Evolutionary conservation across 768 basidiomycete species (phyloP).

Genomic region (Tylopilus balloui): DNA sequence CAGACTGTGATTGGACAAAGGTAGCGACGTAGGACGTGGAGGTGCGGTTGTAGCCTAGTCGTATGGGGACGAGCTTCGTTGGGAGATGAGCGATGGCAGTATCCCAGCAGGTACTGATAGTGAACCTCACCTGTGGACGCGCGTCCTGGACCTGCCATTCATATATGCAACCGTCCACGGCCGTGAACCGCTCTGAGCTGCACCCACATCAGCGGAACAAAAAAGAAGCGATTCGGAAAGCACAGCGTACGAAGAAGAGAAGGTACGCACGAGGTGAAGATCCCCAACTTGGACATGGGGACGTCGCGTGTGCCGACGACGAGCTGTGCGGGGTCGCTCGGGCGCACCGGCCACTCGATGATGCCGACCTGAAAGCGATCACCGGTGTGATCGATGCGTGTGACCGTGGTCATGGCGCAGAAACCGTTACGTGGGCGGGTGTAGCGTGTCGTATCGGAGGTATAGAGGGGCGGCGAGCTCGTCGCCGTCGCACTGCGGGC

Average conservation of each 20-base stretch:
- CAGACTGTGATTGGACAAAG: slow-evolving; percentile 19
- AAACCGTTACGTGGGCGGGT: slow-evolving; percentile 5
- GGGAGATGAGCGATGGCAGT: not conserved
- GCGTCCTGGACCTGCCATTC: slow-evolving; percentile 28
- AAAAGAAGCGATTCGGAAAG: too few relatives aligned
- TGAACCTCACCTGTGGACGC: slow-evolving; percentile 20
- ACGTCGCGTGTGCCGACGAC: slow-evolving; percentile 27
- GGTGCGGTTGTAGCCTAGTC: not conserved
- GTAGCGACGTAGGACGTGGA: slow-evolving; percentile 26
- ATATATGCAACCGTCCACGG: slow-evolving; percentile 17
- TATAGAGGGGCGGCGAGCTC: slow-evolving; percentile 13
- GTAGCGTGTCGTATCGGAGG: slow-evolving; percentile 17
- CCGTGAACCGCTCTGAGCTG: slow-evolving; percentile 25
- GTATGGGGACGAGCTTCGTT: slow-evolving; percentile 25
- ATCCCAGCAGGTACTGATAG: too few relatives aligned
- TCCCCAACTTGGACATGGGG: slow-evolving; percentile 20
- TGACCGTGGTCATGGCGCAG: slow-evolving; percentile 24
- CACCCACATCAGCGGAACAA: not conserved
- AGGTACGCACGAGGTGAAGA: slow-evolving; percentile 20
- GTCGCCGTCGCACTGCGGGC: too few relatives aligned
- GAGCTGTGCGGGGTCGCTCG: slow-evolving; percentile 4
- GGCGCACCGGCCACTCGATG: slow-evolving; percentile 27
- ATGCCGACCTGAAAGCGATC: slow-evolving; percentile 26
- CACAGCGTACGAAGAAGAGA: too few relatives aligned
- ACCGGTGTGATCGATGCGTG: slow-evolving; percentile 12